phyloP scores from a whole-genome alignment of 1,284 basidiomycete genomes.

The Malassezia sp. region DNA sequence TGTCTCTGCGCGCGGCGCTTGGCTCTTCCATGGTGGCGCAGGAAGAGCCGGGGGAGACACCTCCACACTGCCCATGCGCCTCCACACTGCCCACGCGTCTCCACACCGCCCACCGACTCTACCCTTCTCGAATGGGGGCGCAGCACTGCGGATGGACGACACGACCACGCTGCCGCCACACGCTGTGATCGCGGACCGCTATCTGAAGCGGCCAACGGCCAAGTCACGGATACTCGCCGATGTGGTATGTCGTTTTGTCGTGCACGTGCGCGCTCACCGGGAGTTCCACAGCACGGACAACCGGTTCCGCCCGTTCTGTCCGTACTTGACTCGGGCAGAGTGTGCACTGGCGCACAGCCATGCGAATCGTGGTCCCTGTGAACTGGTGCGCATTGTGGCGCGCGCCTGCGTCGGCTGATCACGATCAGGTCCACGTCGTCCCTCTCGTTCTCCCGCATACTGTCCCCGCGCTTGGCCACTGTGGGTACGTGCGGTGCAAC shows the following conservation, averaged over 20 bases:
- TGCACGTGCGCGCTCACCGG: background rate
- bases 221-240: conserved; percentile 32
- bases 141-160: background rate
- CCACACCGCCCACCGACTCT: conserved; percentile 1
- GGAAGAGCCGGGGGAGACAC: background rate
- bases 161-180: background rate
- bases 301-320: conserved; percentile 29
- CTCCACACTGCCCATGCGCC: background rate
- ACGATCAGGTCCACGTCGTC: conserved; percentile 29
- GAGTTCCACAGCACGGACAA: conserved; percentile 32
- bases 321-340: conserved; percentile 28
- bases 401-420: no score
- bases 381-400: no score
- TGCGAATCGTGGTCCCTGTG: no score
- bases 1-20: background rate
- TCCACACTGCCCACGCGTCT: conserved; percentile 1
- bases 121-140: background rate
- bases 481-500: no score
- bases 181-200: conserved; percentile 20
- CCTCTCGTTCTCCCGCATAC: conserved; percentile 35
- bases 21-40: background rate
- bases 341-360: conserved; percentile 15
- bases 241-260: conserved; percentile 11
- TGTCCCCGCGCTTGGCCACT: conserved; percentile 34
- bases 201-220: conserved; percentile 30